phyloP scores from a whole-genome alignment of 2,329 filamentous ascomycete genomes.

The Aspergillus sp. region DNA sequence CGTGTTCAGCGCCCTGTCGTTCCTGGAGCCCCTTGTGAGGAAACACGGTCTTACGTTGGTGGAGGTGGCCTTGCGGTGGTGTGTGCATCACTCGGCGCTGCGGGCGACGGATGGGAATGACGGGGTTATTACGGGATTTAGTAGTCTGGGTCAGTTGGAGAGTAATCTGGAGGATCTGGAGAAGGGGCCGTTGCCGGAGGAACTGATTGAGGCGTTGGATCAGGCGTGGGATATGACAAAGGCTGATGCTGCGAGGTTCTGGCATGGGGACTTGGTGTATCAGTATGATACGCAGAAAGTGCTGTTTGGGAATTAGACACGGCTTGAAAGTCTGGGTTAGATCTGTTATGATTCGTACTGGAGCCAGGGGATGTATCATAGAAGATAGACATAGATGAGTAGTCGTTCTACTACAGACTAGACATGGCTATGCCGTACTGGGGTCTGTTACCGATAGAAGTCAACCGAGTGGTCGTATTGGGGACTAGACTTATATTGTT shows the following conservation, averaged over 20 bases:
- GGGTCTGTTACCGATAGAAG: too few species aligned
- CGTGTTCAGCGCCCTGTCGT: constrained; percentile 46
- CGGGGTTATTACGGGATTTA: constrained; percentile 42
- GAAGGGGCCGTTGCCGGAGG: constrained; percentile 41
- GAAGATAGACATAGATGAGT: too few species aligned
- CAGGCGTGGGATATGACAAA: constrained; percentile 36
- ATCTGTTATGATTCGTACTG: too few species aligned
- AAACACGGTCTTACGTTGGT: constrained; percentile 44
- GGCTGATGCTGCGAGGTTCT: constrained; percentile 31
- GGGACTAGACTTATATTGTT: too few species aligned
- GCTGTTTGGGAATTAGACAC: too few species aligned
- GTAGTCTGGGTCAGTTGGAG: constrained; percentile 37
- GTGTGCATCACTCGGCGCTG: constrained; percentile 43
- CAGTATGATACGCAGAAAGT: too few species aligned
- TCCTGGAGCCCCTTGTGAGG: constrained; percentile 35
- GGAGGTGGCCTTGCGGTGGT: constrained; percentile 49
- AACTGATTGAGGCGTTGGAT: constrained; percentile 40
- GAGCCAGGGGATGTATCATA: too few species aligned
- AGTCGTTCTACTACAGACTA: too few species aligned
- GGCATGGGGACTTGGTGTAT: constrained; percentile 19
- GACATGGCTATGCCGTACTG: too few species aligned
- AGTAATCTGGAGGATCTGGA: constrained; percentile 40
- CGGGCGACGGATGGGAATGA: constrained; percentile 30
- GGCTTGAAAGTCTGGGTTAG: too few species aligned
- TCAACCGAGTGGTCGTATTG: too few species aligned